phyloP scores from a whole-genome alignment of 192 early-diverging fungal genomes.

The Helicostylum pulchrum region DNA sequence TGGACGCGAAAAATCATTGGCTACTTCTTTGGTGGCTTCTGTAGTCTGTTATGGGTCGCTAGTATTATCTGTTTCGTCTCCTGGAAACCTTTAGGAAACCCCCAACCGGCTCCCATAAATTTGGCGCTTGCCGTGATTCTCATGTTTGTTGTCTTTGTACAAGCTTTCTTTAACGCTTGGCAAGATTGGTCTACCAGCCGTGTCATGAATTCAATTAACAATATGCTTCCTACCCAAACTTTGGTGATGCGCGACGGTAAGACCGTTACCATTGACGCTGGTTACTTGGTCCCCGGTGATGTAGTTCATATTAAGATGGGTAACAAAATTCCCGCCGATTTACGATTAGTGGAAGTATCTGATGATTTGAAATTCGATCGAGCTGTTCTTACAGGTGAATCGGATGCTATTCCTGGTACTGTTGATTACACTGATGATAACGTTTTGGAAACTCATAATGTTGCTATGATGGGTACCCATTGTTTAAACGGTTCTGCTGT shows the following conservation, averaged over 20 bases:
- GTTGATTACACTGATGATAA: slow-evolving; percentile 65
- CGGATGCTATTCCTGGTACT: slow-evolving; percentile 61
- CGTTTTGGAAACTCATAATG: slow-evolving; percentile 76
- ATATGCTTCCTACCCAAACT: slow-evolving; percentile 64
- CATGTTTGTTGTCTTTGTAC: slow-evolving; percentile 63
- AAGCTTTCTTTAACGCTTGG: slow-evolving; percentile 66
- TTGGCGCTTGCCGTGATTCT: slow-evolving; percentile 59
- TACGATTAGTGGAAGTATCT: slow-evolving; percentile 62
- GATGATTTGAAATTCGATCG: slow-evolving; percentile 78
- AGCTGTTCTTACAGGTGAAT: slow-evolving; percentile 75
- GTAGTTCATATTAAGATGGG: slow-evolving; percentile 80
- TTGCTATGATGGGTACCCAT: slow-evolving; percentile 71
- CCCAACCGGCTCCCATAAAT: slow-evolving; percentile 51
- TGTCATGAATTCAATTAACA: slow-evolving; percentile 70
- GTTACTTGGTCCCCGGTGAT: slow-evolving; percentile 76
- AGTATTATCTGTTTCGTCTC: slow-evolving; percentile 62
- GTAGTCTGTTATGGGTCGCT: slow-evolving; percentile 64
- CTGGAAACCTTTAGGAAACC: slow-evolving; percentile 56
- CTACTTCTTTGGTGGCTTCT: slow-evolving; percentile 70
- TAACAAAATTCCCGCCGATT: slow-evolving; percentile 77
- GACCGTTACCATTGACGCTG: slow-evolving; percentile 59
- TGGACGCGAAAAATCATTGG: slow-evolving; percentile 39
- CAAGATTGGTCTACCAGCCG: slow-evolving; percentile 66
- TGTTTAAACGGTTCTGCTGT: slow-evolving; percentile 69
- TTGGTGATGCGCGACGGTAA: slow-evolving; percentile 70